phyloP scores from a whole-genome alignment of 1,284 basidiomycete genomes.

The Anthracocystis setariae region DNA sequence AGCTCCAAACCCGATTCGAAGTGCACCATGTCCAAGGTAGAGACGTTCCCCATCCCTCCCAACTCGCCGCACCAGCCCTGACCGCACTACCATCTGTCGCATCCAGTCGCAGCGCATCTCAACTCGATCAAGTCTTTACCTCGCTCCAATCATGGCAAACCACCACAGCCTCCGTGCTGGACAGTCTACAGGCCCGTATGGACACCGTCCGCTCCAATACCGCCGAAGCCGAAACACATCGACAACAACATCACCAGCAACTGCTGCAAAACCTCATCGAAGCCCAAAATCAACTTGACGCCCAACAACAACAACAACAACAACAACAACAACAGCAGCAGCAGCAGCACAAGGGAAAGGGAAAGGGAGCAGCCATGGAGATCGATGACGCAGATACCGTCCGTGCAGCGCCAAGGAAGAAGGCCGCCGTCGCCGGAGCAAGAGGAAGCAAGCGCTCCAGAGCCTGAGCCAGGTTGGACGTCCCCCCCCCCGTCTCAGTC shows the following conservation, averaged over 20 bases:
- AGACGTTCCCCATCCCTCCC: constrained; percentile 72
- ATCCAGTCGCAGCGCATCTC: not conserved
- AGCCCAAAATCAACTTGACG: constrained; percentile 24
- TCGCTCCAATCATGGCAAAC: constrained; percentile 28
- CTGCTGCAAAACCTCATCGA: constrained; percentile 24
- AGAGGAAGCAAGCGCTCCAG: constrained; percentile 42
- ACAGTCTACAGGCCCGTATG: constrained; percentile 26
- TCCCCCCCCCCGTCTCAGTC: too few relatives aligned
- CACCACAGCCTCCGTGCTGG: constrained; percentile 18
- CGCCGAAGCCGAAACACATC: constrained; percentile 5
- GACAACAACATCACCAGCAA: constrained; percentile 20
- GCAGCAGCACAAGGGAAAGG: constrained; percentile 10
- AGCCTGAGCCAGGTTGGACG: constrained; percentile 12
- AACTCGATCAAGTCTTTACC: constrained; percentile 12
- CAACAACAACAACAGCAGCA: too few relatives aligned
- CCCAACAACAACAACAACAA: too few relatives aligned
- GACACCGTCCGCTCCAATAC: constrained; percentile 10
- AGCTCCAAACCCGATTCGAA: constrained; percentile 84
- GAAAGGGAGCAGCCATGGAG: constrained; percentile 31
- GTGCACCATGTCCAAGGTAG: constrained; percentile 90
- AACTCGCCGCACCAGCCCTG: constrained; percentile 2
- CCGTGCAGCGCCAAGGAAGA: constrained; percentile 19
- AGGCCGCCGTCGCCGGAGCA: constrained; percentile 8
- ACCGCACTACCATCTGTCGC: constrained; percentile 2
- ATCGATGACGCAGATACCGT: constrained; percentile 22